phyloP scores from a whole-genome alignment of 257 asterid genomes.

The Solanum pimpinellifolium region DNA sequence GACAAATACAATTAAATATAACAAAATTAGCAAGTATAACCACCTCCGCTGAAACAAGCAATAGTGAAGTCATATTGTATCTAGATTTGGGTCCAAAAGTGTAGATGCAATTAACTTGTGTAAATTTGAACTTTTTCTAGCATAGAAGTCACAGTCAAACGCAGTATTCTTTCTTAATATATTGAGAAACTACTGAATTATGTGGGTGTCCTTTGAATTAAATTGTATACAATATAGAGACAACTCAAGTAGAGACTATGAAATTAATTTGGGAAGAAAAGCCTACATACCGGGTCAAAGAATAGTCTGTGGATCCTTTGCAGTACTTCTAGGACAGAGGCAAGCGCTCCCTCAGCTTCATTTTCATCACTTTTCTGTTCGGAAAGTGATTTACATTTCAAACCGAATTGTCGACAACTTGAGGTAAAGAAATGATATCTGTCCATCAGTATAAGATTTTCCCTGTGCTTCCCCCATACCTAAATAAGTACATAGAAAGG shows the following conservation, averaged over 20 bases:
- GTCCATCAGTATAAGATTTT: constrained; percentile 77
- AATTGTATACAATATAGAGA: background rate
- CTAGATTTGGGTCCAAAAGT: background rate
- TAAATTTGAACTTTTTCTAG: background rate
- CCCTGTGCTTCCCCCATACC: constrained; percentile 89
- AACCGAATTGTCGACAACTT: constrained; percentile 74
- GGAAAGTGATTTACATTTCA: constrained; percentile 52
- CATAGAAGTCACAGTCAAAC: background rate
- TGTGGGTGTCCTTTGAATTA: background rate
- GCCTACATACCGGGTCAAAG: constrained; percentile 37
- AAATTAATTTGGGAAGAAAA: background rate
- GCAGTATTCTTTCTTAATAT: background rate
- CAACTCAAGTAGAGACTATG: background rate
- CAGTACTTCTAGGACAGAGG: constrained; percentile 57
- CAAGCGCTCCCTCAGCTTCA: constrained; percentile 75
- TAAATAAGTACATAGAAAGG: background rate
- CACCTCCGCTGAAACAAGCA: background rate
- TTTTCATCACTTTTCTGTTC: constrained; percentile 64
- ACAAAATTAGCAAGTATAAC: background rate
- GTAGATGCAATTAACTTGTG: background rate
- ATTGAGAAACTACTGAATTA: background rate
- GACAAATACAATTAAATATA: background rate
- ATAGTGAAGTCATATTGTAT: background rate
- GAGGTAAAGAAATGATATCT: constrained; percentile 84
- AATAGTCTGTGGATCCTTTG: constrained; percentile 47